These are phyloP conservation scores for Tylopilus sp. DNA, from an alignment of 768 basidiomycete genomes.

Conservation along the genomic window DNA sequence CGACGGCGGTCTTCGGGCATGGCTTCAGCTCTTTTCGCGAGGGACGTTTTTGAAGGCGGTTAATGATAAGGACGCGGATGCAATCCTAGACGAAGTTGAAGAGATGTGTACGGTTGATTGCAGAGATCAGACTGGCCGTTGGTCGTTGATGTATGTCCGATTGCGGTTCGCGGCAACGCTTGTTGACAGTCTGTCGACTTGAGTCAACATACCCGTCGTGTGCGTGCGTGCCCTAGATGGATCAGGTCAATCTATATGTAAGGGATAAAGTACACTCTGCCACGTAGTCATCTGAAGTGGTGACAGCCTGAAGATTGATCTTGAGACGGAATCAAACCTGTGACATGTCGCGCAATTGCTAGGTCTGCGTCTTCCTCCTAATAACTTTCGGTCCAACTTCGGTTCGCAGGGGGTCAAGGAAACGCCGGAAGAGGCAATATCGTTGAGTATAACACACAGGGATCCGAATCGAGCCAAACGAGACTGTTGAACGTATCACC, in stretches of 20 bases:
- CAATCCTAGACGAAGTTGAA: constrained; percentile 61
- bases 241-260: constrained; percentile 2
- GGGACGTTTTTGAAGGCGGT: constrained; percentile 55
- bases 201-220: neutral
- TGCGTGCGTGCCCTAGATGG: neutral
- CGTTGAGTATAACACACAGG: neutral
- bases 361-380: neutral
- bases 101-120: constrained; percentile 54
- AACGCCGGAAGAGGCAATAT: neutral
- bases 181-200: constrained; percentile 16
- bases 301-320: neutral
- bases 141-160: constrained; percentile 73
- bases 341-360: constrained; percentile 2
- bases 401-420: constrained; percentile 1
- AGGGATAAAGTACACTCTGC: constrained; percentile 5
- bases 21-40: constrained; percentile 66
- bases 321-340: constrained; percentile 6
- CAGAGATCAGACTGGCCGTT: constrained; percentile 54
- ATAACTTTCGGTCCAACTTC: neutral
- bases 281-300: neutral
- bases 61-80: constrained; percentile 49
- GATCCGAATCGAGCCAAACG: constrained; percentile 1
- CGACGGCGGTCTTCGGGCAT: constrained; percentile 51
- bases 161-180: constrained; percentile 59
- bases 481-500: neutral